Evolutionary conservation across 2,329 filamentous ascomycete genomes (phyloP), one percentile per base, ranked within the genome.

Genomic region (Pezicula radicicola): DNA sequence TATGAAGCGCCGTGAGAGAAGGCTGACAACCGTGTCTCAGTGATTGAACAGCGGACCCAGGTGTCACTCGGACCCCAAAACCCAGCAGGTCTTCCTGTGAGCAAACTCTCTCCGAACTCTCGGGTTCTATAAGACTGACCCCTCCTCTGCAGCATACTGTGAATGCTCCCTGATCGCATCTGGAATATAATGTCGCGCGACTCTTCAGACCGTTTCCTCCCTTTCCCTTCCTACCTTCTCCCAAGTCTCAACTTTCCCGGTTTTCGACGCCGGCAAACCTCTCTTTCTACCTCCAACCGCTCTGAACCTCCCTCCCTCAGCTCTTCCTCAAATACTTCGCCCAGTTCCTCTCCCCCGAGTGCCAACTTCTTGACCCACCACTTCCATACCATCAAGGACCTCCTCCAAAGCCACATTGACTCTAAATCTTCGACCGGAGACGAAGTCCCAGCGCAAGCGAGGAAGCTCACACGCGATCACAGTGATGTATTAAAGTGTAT

Each of bases 401-500:
- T 19, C 65, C 68, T 28, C 63, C 68, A 15, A 59, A 60, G 42
- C 64, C 48, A 50, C 52, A 35, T 36, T 57, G 65, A 63, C 36
- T 18, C 45, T 36, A 55, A 51, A 46, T n/a, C 49, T 25, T 25
- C 25, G 25, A 25, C 25, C 1, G 25, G 25, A 25, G 25, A 2
- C 55, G 19, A 64, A 49, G 54, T 39, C 53, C 19, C 5, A 53
- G 39, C 52, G 19, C 5, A 39, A 40, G 9, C 35, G 19, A 25
- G 27, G 37, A 49, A 41, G 15, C 68, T 84, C 6, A 60, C 69
- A 16, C 75, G 73, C 52, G 65, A 67, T 21, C 72, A 73, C 1
- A 79, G 80, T 5, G 75, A 81, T 61, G 83, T 79, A 1, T 69
- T 87, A 46, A 76, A 81, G 57, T 87, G 84, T 68, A 71, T 73